Evolutionary conservation across 768 basidiomycete species (phyloP), one percentile per base, ranked within the genome.

Genomic region (Mycena olivaceomarginata): DNA sequence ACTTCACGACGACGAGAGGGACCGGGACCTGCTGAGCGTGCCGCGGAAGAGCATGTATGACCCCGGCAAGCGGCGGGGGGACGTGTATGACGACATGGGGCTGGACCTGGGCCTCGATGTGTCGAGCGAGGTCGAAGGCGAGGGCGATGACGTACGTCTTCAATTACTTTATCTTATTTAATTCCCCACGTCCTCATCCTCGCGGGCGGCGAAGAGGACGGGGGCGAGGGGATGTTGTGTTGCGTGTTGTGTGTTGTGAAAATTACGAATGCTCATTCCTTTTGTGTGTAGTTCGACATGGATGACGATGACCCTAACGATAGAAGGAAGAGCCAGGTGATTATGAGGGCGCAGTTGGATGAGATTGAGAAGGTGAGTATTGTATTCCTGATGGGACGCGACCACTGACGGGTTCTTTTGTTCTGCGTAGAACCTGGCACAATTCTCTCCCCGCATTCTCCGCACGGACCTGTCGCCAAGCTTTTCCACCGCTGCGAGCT

Each of bases 291-390:
- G 94, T 93, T 90, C 79, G 93, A 95, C 75, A 90, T 92, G 60
- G 87, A 92, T 79, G 95, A 95, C 80, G 87, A 92, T 79, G 95
- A 95, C 80, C 93, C 94, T 59, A 88, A 95, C 81, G 95, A 95
- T 84, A 90, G 91, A 74, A 90, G 95, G 56, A 91, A 90, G 81
- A 96, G 95, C 82, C 95, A 96, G 79, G 90, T 92, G 78, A 85
- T 94, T 57, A 92, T 96, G 92, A 92, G 89, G 79, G 92, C 93
- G 20, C 91, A 94, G 82, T 85, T 97, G 31, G 96, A 97, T 82
- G 94, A 94, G 84, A 94, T 97, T 63, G 95, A 97, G 82, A 90
- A 90, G 88, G 95, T 88, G 76, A 9, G 56, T 79, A 56, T 2
- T 2, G 11, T n/a, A 12, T 48, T 41, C 45, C 46, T 71, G 16